Base-by-base conservation (phyloP, 495 filamentous ascomycete genomes). In the Aspergillus taichungensis region DNA sequence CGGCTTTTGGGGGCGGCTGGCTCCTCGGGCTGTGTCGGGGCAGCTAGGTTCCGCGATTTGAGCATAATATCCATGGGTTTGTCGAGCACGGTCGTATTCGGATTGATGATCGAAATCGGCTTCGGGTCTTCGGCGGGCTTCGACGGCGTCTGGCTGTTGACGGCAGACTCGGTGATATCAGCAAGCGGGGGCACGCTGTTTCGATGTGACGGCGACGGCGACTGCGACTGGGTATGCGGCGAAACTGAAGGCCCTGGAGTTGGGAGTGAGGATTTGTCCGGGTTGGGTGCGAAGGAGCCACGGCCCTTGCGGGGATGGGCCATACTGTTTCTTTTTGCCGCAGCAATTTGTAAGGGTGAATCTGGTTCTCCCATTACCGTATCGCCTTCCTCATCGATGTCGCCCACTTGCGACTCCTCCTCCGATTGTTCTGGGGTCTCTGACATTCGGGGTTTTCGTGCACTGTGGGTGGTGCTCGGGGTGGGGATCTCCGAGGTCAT, bases 31-130 rank as follows among this genome's bases (percentile, higher is more conserved):
- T 24, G 18, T 33, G 73, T 66, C 8, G 85, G 78, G 28, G 80
- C 67, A 4, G 76, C 75, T 55, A 85, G 74, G 13, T 79, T 79
- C 41, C 91, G 83, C 28, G 88, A 88, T 65, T 94, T 92, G 49
- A 95, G 66, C 37, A 95, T 81, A 49, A 98, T 94, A 57, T 96
- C 89, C 86, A 94, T 90, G 7, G 89, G 90, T 63, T 79, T 87
- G 59, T 95, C 88, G 41, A 92, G 57, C 43, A 87, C 71, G 3
- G 85, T 85, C 50, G 83, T 75, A 65, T 84, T 77, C 14, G 84
- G 70, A 53, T 80, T 86, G 59, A 89, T 76, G 44, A 82, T 81
- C 59, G 82, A 78, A 30, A 82, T 69, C 1, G 64, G 62, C 40
- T 68, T 72, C 9, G 61, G 57, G 24, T 62, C 64, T 38, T 71